Base-by-base conservation (phyloP, 1,139 yeast species). In the Debaryomycetaceae sp. region DNA sequence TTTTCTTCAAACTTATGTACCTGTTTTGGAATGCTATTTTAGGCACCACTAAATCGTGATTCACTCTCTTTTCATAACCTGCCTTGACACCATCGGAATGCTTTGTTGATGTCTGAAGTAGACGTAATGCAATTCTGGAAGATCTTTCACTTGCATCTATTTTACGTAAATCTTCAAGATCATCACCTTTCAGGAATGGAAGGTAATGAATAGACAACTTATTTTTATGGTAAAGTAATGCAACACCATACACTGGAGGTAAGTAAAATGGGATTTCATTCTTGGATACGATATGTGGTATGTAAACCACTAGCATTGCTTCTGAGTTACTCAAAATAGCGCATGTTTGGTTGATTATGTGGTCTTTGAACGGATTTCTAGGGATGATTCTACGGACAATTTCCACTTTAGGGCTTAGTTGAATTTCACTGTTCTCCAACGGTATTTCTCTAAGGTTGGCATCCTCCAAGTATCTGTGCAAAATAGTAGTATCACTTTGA, bases 11-110 rank as follows among this genome's bases (percentile, higher is more conserved):
- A 24, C 78, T 70, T 34, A 87, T 83, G 56, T 92, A 92, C 43
- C 87, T 67, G 55, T 88, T 85, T 59, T 92, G 98, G 54, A 91
- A 91, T 8, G 79, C 73, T 19, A 84, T 86, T 53, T 87, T 86
- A 33, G 87, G 82, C 0, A 92, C 95, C 8, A 92, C 87, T 47
- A 80, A 66, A 58, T 92, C 98, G 59, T 91, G 98, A 48, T 81
- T 78, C 1, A 91, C 97, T 40, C 96, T 73, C 52, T 91, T 91
- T 45, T 83, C 83, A 56, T 91, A 92, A 1, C 98, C 97, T 33
- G 77, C 75, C 70, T 80, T 79, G 2, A 81, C 87, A 9, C 98
- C 98, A 26, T 68, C 72, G 0, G 96, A 85, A 58, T 91, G 98
- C 51, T 87, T 88, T 42, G 69, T 67, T 2, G 95, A 84, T 0